Conservation (phyloP, 2,329 filamentous ascomycete species). For the Xylaria hypoxylon region DNA sequence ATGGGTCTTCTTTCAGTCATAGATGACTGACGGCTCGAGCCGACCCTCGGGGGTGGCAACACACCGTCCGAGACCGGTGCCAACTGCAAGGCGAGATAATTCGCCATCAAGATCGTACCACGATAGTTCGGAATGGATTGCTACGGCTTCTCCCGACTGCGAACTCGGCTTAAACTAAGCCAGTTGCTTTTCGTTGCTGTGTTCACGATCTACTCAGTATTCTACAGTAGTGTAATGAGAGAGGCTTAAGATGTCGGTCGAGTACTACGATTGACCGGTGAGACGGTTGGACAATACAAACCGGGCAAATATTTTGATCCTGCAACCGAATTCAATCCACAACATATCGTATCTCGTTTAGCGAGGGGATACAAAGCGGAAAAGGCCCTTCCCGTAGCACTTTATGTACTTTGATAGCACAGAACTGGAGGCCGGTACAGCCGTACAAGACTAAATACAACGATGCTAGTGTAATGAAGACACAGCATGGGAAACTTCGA, state of each 20-base stretch:
- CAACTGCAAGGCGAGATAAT: conserved; percentile 10
- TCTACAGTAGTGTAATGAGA: background rate
- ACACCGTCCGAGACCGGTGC: conserved; percentile 36
- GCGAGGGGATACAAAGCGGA: conserved; percentile 3
- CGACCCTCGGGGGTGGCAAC: conserved; percentile 36
- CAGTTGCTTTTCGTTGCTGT: conserved; percentile 5
- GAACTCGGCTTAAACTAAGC: conserved; percentile 15
- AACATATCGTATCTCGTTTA: conserved; percentile 2
- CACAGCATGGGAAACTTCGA: conserved; percentile 12
- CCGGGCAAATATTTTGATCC: conserved; percentile 10
- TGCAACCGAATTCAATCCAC: background rate
- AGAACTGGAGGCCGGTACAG: conserved; percentile 2
- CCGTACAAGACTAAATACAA: conserved; percentile 26
- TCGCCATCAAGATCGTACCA: conserved; percentile 31
- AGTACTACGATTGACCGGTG: conserved; percentile 19
- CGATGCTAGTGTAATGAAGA: conserved; percentile 18
- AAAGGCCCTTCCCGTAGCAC: conserved; percentile 13
- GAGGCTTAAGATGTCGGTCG: conserved; percentile 12
- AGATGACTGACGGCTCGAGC: conserved; percentile 30
- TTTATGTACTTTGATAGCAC: conserved; percentile 11
- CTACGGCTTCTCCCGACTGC: conserved; percentile 28
- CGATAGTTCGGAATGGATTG: conserved; percentile 15
- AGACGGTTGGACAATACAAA: conserved; percentile 19
- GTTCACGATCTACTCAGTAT: conserved; percentile 2
- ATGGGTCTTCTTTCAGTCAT: conserved; percentile 8